Evolutionary conservation across 176 grass and related monocot genomes (phyloP).

Genomic region (Urochloa ruziziensis): DNA sequence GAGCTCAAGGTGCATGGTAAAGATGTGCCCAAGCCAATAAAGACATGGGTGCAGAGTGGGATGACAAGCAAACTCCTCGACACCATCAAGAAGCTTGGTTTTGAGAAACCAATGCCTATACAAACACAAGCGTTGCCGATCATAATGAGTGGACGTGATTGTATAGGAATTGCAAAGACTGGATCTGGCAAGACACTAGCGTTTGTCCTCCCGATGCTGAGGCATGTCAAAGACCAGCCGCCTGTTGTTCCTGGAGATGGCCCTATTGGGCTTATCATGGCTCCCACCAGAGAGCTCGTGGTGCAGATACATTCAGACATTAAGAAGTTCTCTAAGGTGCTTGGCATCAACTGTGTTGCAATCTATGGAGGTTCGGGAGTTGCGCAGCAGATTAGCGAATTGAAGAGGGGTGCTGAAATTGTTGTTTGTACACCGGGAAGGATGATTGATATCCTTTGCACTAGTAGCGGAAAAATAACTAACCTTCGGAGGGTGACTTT

Average conservation of each 20-base stretch:
- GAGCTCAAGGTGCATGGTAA: conserved; percentile 96
- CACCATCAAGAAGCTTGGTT: conserved; percentile 93
- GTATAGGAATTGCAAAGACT: conserved; percentile 95
- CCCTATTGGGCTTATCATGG: conserved; percentile 91
- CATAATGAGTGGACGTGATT: conserved; percentile 96
- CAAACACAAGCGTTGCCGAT: conserved; percentile 76
- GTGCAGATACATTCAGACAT: conserved; percentile 94
- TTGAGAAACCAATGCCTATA: conserved; percentile 94
- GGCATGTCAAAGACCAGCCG: conserved; percentile 94
- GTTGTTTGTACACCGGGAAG: conserved; percentile 93
- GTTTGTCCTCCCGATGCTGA: conserved; percentile 96
- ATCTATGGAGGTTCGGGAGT: conserved; percentile 94
- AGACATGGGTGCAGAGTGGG: conserved; percentile 88
- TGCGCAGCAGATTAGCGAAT: conserved; percentile 95
- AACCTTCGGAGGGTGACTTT: conserved; percentile 90
- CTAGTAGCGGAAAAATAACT: conserved; percentile 90
- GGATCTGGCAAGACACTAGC: conserved; percentile 96
- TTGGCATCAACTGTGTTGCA: conserved; percentile 90
- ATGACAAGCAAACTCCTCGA: conserved; percentile 91
- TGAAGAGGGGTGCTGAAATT: conserved; percentile 93
- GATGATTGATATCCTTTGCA: conserved; percentile 97
- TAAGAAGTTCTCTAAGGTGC: conserved; percentile 83
- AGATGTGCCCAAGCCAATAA: conserved; percentile 93
- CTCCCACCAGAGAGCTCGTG: conserved; percentile 93
- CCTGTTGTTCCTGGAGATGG: conserved; percentile 87